A percentile compares a stretch with the other conserved stretches of the same genome.
These are phyloP conservation scores for Cercospora sp. DNA, from an alignment of 2,329 filamentous ascomycete species.

Conservation along the genomic window DNA sequence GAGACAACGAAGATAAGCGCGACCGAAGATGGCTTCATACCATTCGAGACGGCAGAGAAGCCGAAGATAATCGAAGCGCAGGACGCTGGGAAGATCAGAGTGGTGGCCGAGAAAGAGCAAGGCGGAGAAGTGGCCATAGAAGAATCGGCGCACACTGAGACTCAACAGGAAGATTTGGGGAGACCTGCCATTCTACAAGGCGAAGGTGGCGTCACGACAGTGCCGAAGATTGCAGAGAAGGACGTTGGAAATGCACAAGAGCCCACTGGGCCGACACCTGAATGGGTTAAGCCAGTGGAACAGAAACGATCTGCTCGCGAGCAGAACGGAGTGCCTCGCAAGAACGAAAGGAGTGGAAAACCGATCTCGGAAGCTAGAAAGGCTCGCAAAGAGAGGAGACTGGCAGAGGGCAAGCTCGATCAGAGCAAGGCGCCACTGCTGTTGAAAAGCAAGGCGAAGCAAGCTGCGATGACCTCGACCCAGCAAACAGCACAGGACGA, in stretches of 20 bases:
- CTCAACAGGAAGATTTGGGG: not conserved
- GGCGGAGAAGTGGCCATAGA: not conserved
- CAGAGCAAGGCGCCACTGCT: not conserved
- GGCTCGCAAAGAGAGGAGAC: slow-evolving; percentile 6
- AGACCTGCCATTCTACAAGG: slow-evolving; percentile 8
- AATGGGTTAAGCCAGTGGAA: slow-evolving; percentile 12
- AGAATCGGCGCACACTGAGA: not conserved
- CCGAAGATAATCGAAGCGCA: not conserved
- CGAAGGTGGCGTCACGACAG: not conserved
- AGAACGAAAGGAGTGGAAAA: not conserved
- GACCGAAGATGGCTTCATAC: slow-evolving; percentile 21
- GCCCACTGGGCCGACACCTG: not conserved
- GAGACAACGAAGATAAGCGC: not conserved
- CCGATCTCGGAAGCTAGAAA: not conserved
- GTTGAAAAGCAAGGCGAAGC: not conserved
- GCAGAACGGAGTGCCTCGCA: not conserved
- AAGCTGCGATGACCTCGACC: not conserved
- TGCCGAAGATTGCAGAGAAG: not conserved
- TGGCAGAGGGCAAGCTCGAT: not conserved
- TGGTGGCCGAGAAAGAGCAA: not conserved
- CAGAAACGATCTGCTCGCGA: slow-evolving; percentile 1
- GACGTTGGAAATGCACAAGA: not conserved
- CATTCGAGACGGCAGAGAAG: slow-evolving; percentile 17
- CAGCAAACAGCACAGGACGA: not conserved
- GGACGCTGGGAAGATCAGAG: not conserved